Conservation (phyloP, 805 yeast species). For the Myxozyma sirexii region DNA sequence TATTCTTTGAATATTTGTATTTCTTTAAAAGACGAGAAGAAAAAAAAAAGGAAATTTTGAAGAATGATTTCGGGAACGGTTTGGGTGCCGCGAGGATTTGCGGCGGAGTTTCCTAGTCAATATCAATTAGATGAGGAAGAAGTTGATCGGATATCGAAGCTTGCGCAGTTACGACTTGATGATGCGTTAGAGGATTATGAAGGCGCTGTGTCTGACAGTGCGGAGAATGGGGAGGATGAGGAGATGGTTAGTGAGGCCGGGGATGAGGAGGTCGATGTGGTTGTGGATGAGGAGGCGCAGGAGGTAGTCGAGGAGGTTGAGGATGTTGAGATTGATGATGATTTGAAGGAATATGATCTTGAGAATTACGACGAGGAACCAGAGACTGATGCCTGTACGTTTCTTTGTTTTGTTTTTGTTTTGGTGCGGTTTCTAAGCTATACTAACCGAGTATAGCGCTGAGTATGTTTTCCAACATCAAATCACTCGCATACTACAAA, state of each 20-base stretch:
- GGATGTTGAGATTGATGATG: conserved; percentile 58
- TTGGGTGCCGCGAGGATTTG: conserved; percentile 97
- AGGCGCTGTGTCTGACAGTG: conserved; percentile 44
- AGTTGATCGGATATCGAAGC: conserved; percentile 81
- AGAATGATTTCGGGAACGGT: conserved; percentile 84
- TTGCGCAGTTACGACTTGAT: conserved; percentile 79
- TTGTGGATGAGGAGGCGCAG: conserved; percentile 37
- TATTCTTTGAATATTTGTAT: neutral
- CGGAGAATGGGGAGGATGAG: conserved; percentile 8
- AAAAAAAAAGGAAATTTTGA: too few species aligned
- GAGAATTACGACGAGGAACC: conserved; percentile 80
- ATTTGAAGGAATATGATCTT: conserved; percentile 81
- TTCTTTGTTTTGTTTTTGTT: conserved; percentile 59
- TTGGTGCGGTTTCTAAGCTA: too few species aligned
- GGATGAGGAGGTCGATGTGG: conserved; percentile 25
- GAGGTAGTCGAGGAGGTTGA: conserved; percentile 37
- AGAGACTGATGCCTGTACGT: conserved; percentile 59
- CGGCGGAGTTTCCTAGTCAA: conserved; percentile 87
- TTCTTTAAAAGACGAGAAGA: neutral
- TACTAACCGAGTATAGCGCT: conserved; percentile 45
- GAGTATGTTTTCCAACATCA: conserved; percentile 51
- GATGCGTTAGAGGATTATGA: conserved; percentile 72
- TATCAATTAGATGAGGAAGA: conserved; percentile 90
- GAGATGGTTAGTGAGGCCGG: conserved; percentile 25
- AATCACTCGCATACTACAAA: conserved; percentile 47